Evolutionary conservation across 352 stramenopile species (phyloP), one percentile per base, ranked within the genome.

Genomic region (Halophytophthora polymorphica): DNA sequence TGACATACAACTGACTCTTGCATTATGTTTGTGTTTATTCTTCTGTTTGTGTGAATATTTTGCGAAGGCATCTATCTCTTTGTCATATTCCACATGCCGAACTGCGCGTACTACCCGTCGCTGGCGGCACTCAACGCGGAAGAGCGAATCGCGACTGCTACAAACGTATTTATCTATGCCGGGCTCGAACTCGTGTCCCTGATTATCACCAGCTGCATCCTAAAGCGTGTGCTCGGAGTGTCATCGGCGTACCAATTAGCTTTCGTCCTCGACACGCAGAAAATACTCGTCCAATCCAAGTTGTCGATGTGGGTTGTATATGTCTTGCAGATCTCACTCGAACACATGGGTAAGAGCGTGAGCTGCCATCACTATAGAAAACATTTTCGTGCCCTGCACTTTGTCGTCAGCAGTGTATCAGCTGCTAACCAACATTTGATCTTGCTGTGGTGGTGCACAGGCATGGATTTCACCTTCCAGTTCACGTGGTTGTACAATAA

Each of bases 231-330:
- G 21, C 55, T 69, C 11, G 42, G 48, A 1, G 56, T 57, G 44
- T 72, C 67, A 15, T 19, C 48, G 13, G 12, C 67, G 4, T 43
- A 58, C 17, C 66, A 76, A 39, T 39, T 76, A 4, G 50, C 58
- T 0, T 76, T 79, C 34, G 66, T 79, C 43, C 45, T 78, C 2
- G 58, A 68, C 17, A 42, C 3, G 1, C 57, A 74, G 1, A 21
- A 22, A 11, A 33, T 28, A n/a, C 34, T 55, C 2, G 49, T 70
- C 6, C 61, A 74, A 43, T 64, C 61, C 2, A 74, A 72, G 23
- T 52, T 74, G 0, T 46, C 64, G 10, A 44, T 72, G 3, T 71
- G 67, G 19, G 58, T 68, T 3, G 54, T 70, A 22, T 78, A 74
- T 25, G 56, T 71, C 31, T 50, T 74, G 25, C 61, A 78, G 23